Base-by-base conservation (phyloP, 1,284 basidiomycete genomes). In the Cryptococcus wingfieldii region DNA sequence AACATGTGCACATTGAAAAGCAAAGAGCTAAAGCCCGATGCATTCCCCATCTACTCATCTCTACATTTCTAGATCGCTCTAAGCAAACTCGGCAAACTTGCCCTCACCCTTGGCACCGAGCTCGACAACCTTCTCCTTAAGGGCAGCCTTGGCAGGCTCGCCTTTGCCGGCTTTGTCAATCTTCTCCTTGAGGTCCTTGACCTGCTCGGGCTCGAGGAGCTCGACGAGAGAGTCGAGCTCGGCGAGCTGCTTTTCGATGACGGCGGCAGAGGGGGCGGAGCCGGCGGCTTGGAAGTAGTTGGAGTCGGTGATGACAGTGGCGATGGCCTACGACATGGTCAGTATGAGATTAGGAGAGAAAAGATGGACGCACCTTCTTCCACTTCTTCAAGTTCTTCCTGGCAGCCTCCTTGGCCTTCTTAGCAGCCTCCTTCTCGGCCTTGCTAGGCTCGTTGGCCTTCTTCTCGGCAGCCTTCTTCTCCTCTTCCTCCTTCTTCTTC, bases 321-420 rank as follows among this genome's bases (percentile, higher is more conserved):
- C 68, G 60, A 80, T 69, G 47, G 74, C 57, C 70, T 70, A 39
- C 12, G 47, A 47, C 38, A 18, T 10, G 38, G 31, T 39, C 43
- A 51, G 39, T 31, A 43, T 38, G 28, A 31, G 13, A 16, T 38
- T 1, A 13, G 14, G 7, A 16, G 39, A 18, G 23, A 50, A 3
- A 48, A 37, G 14, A 25, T 14, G 31, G 9, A 59, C 69, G 65
- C 50, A 77, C 77, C 74, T 81, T 81, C 70, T 80, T 80, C 72
- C 78, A 79, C 72, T 80, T 80, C 70, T 80, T 81, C 64, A 80
- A 66, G 69, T 80, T 79, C 75, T 80, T 79, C 68, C 77, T 77
- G 39, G 80, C 81, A 23, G 84, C 84, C 65, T 86, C 83, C 65
- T 84, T 82, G n/a, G 90, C 90, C 82, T 98, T 98, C 82, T 98